Base-by-base conservation (phyloP, 371 early-diverging fungal species). In the Circinella minor region DNA sequence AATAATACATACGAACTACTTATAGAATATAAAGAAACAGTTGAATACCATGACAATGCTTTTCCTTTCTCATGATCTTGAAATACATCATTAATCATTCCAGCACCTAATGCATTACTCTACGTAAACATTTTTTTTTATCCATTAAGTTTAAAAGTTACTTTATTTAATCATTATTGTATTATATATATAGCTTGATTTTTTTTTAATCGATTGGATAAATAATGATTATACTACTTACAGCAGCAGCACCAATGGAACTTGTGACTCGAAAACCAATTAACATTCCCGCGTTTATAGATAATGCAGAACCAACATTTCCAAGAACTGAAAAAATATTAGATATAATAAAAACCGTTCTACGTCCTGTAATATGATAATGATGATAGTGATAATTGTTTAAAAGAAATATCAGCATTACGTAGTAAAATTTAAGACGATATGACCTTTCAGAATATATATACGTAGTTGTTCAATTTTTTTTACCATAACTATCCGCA, bases 91-190 rank as follows among this genome's bases (percentile, higher is more conserved):
- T 36, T 60, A 18, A 67, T 46, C 10, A 82, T 81, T 17, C 82
- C 85, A 34, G 85, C 82, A 14, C 85, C 83, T 75, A 81, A 73
- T 3, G 81, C 77, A 77, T 81, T 76, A 1, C 78, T 78, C 81
- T 77, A 46, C 18, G 11, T 10, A 4, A 0, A n/a, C n/a, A n/a
- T n/a, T n/a, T n/a, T n/a, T n/a, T n/a, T n/a, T n/a, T n/a, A n/a
- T n/a, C n/a, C n/a, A n/a, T n/a, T n/a, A n/a, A n/a, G n/a, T n/a
- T n/a, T n/a, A n/a, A n/a, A n/a, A n/a, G n/a, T n/a, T n/a, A n/a
- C n/a, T n/a, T n/a, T n/a, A n/a, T n/a, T n/a, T n/a, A n/a, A n/a
- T n/a, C 27, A 34, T 46, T 13, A 27, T 34, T 3, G 8, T 54
- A 46, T 55, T 36, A n/a, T 14, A 54, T 57, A 14, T 6, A 36